phyloP scores from a whole-genome alignment of 2,329 filamentous ascomycete species.

The Penicillium sp. region DNA sequence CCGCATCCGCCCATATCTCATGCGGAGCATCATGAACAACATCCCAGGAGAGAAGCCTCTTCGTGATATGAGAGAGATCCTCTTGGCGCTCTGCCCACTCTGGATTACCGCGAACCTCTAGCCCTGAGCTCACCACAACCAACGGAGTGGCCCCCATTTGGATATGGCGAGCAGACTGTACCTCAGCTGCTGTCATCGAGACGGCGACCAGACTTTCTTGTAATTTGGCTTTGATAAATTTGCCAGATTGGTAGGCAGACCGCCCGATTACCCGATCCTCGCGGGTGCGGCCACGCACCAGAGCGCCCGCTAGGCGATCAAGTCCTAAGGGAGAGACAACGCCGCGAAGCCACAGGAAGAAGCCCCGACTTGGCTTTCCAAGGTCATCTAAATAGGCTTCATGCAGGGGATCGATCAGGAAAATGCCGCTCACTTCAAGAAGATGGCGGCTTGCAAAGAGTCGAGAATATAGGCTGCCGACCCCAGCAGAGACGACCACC shows the following conservation, averaged over 20 bases:
- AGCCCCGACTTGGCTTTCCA: slow-evolving; percentile 69
- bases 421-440: slow-evolving; percentile 70
- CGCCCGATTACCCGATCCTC: slow-evolving; percentile 84
- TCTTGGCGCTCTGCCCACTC: slow-evolving; percentile 84
- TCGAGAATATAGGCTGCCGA: slow-evolving; percentile 84
- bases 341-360: slow-evolving; percentile 82
- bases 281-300: slow-evolving; percentile 77
- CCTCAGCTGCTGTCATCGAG: slow-evolving; percentile 80
- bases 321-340: slow-evolving; percentile 84
- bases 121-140: slow-evolving; percentile 79
- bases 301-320: slow-evolving; percentile 73
- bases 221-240: slow-evolving; percentile 83
- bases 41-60: slow-evolving; percentile 80
- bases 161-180: slow-evolving; percentile 74
- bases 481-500: slow-evolving; percentile 81
- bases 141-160: slow-evolving; percentile 75
- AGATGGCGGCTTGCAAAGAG: slow-evolving; percentile 87
- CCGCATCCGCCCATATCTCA: slow-evolving; percentile 75
- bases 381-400: slow-evolving; percentile 75
- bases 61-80: slow-evolving; percentile 77
- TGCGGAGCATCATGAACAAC: slow-evolving; percentile 82
- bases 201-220: slow-evolving; percentile 90
- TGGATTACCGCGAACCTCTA: slow-evolving; percentile 64
- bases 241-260: slow-evolving; percentile 75
- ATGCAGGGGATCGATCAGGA: slow-evolving; percentile 86